A percentile compares a stretch with the other conserved stretches of the same genome.
Evolutionary conservation across 2,329 filamentous ascomycete species (phyloP).

Genomic region (Reticulascus tulasneorum): DNA sequence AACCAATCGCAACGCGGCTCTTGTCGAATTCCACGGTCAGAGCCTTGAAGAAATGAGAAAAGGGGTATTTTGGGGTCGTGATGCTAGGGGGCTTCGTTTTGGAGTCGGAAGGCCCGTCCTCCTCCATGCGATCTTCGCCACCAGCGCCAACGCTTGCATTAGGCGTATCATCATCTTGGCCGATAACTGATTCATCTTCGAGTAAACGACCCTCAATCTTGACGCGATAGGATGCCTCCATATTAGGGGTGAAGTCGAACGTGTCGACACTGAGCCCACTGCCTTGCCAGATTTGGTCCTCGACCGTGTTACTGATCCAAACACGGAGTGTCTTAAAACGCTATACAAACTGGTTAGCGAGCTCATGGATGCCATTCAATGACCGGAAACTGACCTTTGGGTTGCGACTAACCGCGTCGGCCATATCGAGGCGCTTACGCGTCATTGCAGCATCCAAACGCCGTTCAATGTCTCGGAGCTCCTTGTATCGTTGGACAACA

Average conservation of each 20-base stretch:
- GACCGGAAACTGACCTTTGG: constrained; percentile 51
- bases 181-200: constrained; percentile 65
- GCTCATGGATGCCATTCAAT: background rate
- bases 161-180: constrained; percentile 48
- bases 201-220: constrained; percentile 87
- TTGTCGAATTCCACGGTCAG: constrained; percentile 71
- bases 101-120: constrained; percentile 16
- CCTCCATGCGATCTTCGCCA: constrained; percentile 38
- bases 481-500: constrained; percentile 71
- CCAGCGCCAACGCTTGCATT: background rate
- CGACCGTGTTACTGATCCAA: constrained; percentile 92
- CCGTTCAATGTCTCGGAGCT: constrained; percentile 81
- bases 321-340: constrained; percentile 81
- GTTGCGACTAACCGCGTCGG: constrained; percentile 73
- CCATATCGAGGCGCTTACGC: constrained; percentile 86
- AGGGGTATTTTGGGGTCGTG: constrained; percentile 45
- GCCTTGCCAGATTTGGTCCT: constrained; percentile 91
- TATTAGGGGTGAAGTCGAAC: constrained; percentile 76
- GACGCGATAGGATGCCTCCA: constrained; percentile 78
- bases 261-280: constrained; percentile 64
- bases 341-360: constrained; percentile 29
- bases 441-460: constrained; percentile 89
- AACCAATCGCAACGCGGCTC: constrained; percentile 51
- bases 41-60: constrained; percentile 80
- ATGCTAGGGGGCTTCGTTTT: constrained; percentile 32